A percentile compares a stretch with the other conserved stretches of the same genome.
phyloP scores from a whole-genome alignment of 352 stramenopile species.

The Pythium monospermum region DNA sequence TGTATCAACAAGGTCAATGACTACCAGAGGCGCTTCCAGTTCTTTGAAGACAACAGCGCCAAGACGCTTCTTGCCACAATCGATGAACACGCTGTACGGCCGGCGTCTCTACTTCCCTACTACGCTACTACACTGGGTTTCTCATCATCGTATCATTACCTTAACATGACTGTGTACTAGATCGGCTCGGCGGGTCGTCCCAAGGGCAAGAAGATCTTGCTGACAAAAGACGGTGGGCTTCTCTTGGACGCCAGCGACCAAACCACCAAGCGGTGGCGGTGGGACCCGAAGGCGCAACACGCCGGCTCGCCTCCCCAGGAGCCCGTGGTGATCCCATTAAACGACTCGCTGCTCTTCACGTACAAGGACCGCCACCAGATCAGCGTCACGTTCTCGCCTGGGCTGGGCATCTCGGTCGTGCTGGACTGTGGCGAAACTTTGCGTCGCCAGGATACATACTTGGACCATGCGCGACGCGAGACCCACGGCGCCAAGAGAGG shows the following conservation, averaged over 20 bases:
- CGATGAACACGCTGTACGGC: constrained; percentile 62
- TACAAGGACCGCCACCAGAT: constrained; percentile 66
- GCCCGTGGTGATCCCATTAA: constrained; percentile 63
- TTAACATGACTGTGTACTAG: constrained; percentile 28
- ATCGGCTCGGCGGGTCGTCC: constrained; percentile 50
- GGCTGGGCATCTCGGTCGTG: constrained; percentile 46
- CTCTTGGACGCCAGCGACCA: constrained; percentile 41
- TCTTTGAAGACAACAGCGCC: constrained; percentile 60
- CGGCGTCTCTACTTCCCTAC: no score
- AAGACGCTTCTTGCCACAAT: constrained; percentile 52
- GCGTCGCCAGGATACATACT: constrained; percentile 66
- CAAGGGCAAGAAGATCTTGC: constrained; percentile 51
- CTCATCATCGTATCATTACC: no score
- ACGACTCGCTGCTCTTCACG: constrained; percentile 63
- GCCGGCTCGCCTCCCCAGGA: constrained; percentile 49
- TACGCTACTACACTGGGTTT: no score
- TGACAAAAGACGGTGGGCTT: constrained; percentile 62
- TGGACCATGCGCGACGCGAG: constrained; percentile 41
- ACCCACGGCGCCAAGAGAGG: constrained; percentile 39
- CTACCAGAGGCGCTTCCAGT: constrained; percentile 59
- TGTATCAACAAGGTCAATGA: constrained; percentile 70
- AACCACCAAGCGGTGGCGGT: constrained; percentile 64
- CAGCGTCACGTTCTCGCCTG: constrained; percentile 52
- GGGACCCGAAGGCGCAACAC: constrained; percentile 59
- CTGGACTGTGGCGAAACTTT: constrained; percentile 72